Base-by-base conservation (phyloP, 1,284 basidiomycete genomes). In the Ganoderma sp. region DNA sequence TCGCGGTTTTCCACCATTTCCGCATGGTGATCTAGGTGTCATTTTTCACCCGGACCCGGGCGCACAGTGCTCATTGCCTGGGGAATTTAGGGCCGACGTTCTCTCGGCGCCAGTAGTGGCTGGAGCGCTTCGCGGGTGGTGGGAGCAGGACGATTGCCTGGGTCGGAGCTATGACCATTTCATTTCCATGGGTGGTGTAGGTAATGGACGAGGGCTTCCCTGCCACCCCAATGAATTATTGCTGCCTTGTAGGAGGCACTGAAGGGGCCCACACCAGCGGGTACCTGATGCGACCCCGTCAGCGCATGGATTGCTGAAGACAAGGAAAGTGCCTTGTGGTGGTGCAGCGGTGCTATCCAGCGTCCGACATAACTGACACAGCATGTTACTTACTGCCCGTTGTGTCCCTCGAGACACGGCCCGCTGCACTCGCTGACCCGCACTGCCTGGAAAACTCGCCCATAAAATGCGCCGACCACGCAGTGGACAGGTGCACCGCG, bases 161-260 rank as follows among this genome's bases (percentile, higher is more conserved):
- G 19, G 56, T 58, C 56, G 37, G 34, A 34, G 28, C 10, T 10
- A 39, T 34, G 37, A 19, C 32, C n/a, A 19, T 58, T 39, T 58
- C 56, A 58, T 58, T 37, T 19, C 34, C 17, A 6, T 17, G 19
- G 19, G n/a, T 48, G 37, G 34, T 58, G 56, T n/a, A 19, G n/a
- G 56, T 39, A 34, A 34, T 58, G 56, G 56, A 39, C 48, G 22
- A 3, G 32, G 59, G 39, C 68, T 64, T 69, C 65, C 62, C 59
- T 57, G 68, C 66, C 50, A 39, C 41, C 10, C 59, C 56, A 39
- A 6, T 58, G 56, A 19, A 14, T 39, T 37, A 22, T 22, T 34
- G 32, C 34, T 39, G 32, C 34, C 56, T 39, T 39, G 34, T 10
- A 39, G 6, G 37, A 39, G 37, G 37, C 56, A 39, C 32, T 7